Base-by-base conservation (phyloP, 176 grass and related monocot genomes). In the Oryza officinalis region DNA sequence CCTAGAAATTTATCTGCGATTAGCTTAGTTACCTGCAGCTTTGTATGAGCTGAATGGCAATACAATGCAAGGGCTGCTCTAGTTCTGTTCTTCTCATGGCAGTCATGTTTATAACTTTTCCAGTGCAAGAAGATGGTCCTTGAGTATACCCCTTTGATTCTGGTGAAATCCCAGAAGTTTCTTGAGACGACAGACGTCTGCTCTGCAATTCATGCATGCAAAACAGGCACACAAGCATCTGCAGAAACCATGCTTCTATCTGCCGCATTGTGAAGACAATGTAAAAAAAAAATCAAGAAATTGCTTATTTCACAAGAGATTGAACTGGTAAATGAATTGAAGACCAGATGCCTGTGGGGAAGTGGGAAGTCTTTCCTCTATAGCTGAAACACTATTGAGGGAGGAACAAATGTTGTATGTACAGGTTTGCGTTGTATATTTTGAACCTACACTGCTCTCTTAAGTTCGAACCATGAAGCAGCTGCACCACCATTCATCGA, bases 91-190 rank as follows among this genome's bases (percentile, higher is more conserved):
- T 78, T 14, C 76, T 78, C 65, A 37, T 13, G 17, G 67, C 28
- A 17, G 1, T 12, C 5, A 32, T 52, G 4, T 88, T 27, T 64
- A 66, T 52, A 80, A 22, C 43, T 67, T 27, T 33, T 79, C 23
- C 69, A 97, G 94, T 97, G 94, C 83, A 86, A 92, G 78, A 79
- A 52, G 46, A 26, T 92, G 72, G 85, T 94, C 38, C 69, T 82
- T 22, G 57, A 89, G 67, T 92, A 92, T 61, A 33, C 52, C 25
- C 92, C 94, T 7, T 45, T 90, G 64, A 65, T 91, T 80, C 60
- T 97, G 50, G 52, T 81, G 1, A 84, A 81, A 61, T 74, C 83
- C 7, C 35, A 92, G 77, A 87, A 83, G 40, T 91, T 91, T 76
- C 86, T 92, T 11, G 74, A 91, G 80, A 85, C 80, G 1, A 83